Evolutionary conservation across 2,329 filamentous ascomycete genomes (phyloP).

Genomic region (Penicillium sp.): DNA sequence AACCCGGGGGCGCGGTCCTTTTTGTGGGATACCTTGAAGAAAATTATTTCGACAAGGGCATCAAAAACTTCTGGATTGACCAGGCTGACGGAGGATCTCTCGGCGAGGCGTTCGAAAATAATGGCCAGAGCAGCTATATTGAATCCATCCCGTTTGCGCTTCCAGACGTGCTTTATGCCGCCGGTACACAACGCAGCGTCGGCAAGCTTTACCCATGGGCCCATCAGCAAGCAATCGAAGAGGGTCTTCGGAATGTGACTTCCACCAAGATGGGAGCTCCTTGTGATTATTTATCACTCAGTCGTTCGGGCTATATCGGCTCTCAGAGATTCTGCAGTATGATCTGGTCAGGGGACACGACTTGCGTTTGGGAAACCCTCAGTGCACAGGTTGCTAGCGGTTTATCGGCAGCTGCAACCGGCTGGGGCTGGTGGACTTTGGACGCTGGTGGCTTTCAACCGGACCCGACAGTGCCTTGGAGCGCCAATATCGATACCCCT

Average conservation of each 20-base stretch:
- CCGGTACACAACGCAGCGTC: constrained; percentile 56
- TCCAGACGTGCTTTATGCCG: constrained; percentile 51
- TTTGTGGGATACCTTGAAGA: constrained; percentile 56
- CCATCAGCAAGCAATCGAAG: constrained; percentile 58
- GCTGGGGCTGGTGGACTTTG: constrained; percentile 64
- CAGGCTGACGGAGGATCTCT: constrained; percentile 55
- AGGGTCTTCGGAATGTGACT: constrained; percentile 53
- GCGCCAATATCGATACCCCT: constrained; percentile 53
- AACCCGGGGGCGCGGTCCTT: constrained; percentile 57
- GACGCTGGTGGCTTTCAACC: constrained; percentile 66
- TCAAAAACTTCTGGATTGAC: constrained; percentile 65
- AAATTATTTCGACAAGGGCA: constrained; percentile 60
- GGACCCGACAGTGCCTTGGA: constrained; percentile 37
- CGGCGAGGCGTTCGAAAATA: constrained; percentile 37
- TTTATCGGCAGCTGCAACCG: constrained; percentile 60
- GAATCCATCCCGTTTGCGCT: constrained; percentile 32
- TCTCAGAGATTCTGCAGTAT: constrained; percentile 62
- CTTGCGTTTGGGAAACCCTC: constrained; percentile 58
- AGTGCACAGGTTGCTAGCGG: constrained; percentile 59
- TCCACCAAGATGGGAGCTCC: constrained; percentile 47
- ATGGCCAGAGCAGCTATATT: constrained; percentile 52
- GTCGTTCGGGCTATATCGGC: constrained; percentile 53
- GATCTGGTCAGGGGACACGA: constrained; percentile 61
- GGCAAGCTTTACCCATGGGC: constrained; percentile 60
- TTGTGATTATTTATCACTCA: constrained; percentile 49